phyloP scores from a whole-genome alignment of 2,329 filamentous ascomycete genomes.

The Didymella keratinophila region DNA sequence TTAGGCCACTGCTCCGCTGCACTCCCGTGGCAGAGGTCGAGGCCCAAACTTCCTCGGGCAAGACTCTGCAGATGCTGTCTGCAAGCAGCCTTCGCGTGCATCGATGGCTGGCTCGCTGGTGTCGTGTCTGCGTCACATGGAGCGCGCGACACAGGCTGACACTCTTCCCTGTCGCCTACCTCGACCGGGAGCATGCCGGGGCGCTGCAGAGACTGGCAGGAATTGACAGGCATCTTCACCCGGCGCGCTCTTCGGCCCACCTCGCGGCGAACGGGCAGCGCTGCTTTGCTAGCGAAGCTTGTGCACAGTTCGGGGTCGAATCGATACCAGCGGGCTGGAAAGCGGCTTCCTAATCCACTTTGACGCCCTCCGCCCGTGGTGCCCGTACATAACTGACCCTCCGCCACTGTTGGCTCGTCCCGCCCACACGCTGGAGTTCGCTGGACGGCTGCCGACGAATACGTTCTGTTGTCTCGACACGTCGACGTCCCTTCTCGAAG shows the following conservation, averaged over 20 bases:
- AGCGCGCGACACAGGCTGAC: constrained; percentile 1
- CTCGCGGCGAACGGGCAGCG: constrained; percentile 32
- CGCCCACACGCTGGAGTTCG: constrained; percentile 22
- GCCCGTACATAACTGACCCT: constrained; percentile 36
- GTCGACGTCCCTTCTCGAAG: neutral
- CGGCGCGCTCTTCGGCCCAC: constrained; percentile 22
- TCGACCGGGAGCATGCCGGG: constrained; percentile 4
- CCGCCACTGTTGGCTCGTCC: constrained; percentile 24
- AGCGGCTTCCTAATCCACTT: constrained; percentile 30
- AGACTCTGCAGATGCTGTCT: constrained; percentile 19
- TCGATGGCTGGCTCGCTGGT: constrained; percentile 17
- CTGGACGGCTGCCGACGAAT: constrained; percentile 16
- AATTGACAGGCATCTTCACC: constrained; percentile 16
- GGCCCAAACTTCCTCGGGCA: constrained; percentile 22
- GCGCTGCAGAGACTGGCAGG: constrained; percentile 2
- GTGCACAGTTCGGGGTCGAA: constrained; percentile 37
- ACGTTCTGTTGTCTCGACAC: constrained; percentile 3
- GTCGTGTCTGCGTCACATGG: constrained; percentile 21
- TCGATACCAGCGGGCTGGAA: constrained; percentile 40
- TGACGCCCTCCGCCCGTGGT: constrained; percentile 17
- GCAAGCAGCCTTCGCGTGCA: constrained; percentile 28
- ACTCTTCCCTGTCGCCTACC: constrained; percentile 7
- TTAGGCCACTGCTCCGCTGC: constrained; percentile 18
- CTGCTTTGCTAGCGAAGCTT: constrained; percentile 35
- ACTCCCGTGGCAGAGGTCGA: constrained; percentile 26